Base-by-base conservation (phyloP, 306 rosid genomes). In the Senna siamea region DNA sequence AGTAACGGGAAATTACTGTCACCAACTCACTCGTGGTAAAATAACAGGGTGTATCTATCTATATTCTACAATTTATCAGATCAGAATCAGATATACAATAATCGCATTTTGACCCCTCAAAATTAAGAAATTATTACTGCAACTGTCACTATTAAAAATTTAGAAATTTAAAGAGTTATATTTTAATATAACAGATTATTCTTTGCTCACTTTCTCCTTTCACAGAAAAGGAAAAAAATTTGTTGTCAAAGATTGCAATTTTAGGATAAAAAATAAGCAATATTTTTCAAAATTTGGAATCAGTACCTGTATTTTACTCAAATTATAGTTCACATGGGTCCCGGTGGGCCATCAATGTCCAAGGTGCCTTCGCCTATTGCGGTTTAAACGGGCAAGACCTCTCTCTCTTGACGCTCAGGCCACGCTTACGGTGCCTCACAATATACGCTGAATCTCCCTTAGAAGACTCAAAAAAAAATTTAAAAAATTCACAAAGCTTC, bases 341-440 rank as follows among this genome's bases (percentile, higher is more conserved):
- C 38, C 30, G 14, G 9, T 63, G 52, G 69, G 52, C 52, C 69
- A 63, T 40, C 34, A 19, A 40, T 3, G 10, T 5, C 11, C 34
- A 26, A 1, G 40, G 8, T 37, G 7, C 6, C 8, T 37, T 63
- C 3, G 5, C 52, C 11, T 20, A 43, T 41, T 22, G 38, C 54
- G 54, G 70, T 23, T 65, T 65, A 65, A 65, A 65, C 53, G 53
- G 70, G 70, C 12, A 3, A 22, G 19, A 12, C 69, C 50, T 38
- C 37, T 35, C 37, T 34, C 52, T 18, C 32, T 37, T 1, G 47
- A 44, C 15, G 14, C 3, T 37, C 26, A n/a, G 66, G 47, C 19
- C 30, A 20, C 47, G 30, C 48, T 37, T 18, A 22, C 70, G 18
- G 12, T 12, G 53, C 12, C 20, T 13, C 53, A 18, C 28, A 23